phyloP scores from a whole-genome alignment of 1,284 basidiomycete species.

The Puccinia horiana region DNA sequence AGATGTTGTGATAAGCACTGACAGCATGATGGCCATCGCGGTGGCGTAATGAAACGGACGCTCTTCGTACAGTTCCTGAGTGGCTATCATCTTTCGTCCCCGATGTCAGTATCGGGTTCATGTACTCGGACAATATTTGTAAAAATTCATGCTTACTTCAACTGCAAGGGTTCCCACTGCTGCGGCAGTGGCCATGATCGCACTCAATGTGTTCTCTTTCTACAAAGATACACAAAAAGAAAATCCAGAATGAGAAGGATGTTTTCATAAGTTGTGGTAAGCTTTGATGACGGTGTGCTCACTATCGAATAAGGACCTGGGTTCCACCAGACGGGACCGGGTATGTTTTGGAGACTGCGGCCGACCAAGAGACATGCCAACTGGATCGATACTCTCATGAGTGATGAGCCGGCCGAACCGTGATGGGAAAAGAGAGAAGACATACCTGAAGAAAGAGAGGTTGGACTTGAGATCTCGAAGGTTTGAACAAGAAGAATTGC shows the following conservation, averaged over 20 bases:
- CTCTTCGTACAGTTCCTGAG: slow-evolving; percentile 46
- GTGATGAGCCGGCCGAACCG: not conserved
- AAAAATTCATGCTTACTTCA: slow-evolving; percentile 31
- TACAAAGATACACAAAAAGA: not conserved
- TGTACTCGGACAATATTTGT: not conserved
- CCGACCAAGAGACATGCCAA: slow-evolving; percentile 45
- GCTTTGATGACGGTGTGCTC: not conserved
- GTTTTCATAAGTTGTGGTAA: not conserved
- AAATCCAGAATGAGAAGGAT: not conserved
- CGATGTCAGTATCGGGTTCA: not conserved
- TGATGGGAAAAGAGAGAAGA: not conserved
- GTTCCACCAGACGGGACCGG: slow-evolving; percentile 49
- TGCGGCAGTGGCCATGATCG: slow-evolving; percentile 49
- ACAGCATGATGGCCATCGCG: slow-evolving; percentile 48
- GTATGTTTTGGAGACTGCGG: slow-evolving; percentile 41
- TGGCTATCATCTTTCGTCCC: slow-evolving; percentile 36
- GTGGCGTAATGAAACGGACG: slow-evolving; percentile 48
- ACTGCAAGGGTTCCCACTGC: slow-evolving; percentile 44
- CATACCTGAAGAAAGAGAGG: slow-evolving; percentile 46
- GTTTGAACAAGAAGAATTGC: slow-evolving; percentile 49
- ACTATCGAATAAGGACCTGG: slow-evolving; percentile 44
- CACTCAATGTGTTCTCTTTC: slow-evolving; percentile 46
- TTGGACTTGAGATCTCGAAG: slow-evolving; percentile 44
- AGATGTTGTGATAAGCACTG: not conserved
- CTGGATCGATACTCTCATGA: not conserved